phyloP scores from a whole-genome alignment of 345 rosid species.

The Punica granatum region DNA sequence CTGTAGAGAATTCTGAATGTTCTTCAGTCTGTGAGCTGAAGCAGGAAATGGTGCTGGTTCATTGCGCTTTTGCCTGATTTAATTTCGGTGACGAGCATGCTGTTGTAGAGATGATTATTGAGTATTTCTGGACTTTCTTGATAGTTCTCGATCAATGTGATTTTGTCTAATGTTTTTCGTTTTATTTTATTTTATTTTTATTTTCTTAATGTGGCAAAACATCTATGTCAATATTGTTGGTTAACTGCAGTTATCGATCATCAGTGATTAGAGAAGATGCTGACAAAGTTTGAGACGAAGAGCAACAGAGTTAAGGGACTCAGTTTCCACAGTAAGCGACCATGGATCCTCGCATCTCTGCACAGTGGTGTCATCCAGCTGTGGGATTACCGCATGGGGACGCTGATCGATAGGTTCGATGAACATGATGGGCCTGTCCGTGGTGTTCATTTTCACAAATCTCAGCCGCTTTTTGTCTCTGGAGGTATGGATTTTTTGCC shows the following conservation, averaged over 20 bases:
- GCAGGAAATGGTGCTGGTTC: not conserved
- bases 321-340: constrained; percentile 90
- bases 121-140: too few relatives aligned
- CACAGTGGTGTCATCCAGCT: constrained; percentile 99
- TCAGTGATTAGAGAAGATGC: constrained; percentile 44
- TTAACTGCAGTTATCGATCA: constrained; percentile 10
- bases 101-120: too few relatives aligned
- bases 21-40: too few relatives aligned
- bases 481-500: constrained; percentile 55
- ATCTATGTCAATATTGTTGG: not conserved
- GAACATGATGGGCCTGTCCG: constrained; percentile 99
- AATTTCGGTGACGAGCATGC: too few relatives aligned
- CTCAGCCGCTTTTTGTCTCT: constrained; percentile 91
- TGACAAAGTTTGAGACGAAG: constrained; percentile 98
- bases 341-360: constrained; percentile 97
- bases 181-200: too few relatives aligned
- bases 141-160: too few relatives aligned
- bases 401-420: constrained; percentile 84
- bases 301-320: constrained; percentile 96
- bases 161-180: too few relatives aligned
- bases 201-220: too few relatives aligned
- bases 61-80: too few relatives aligned
- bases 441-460: constrained; percentile 86
- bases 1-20: too few relatives aligned
- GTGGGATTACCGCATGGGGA: constrained; percentile 99